These are phyloP conservation scores for Leccinum subrobustum DNA, from an alignment of 1,284 basidiomycete species.

Conservation along the genomic window DNA sequence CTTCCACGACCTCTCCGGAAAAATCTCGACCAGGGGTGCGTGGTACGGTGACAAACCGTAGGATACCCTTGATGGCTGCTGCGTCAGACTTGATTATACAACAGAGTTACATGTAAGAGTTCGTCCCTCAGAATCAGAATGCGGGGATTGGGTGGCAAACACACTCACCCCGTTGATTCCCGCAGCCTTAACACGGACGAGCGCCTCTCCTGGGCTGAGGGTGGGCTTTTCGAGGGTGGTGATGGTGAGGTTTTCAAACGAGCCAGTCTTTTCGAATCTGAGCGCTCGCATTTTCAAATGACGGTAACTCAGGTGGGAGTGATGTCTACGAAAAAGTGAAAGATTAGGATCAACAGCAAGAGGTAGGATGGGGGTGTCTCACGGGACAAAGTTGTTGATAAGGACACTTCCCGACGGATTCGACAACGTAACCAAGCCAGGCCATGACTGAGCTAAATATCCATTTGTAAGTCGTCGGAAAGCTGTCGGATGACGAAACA, in stretches of 20 bases:
- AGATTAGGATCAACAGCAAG: background rate
- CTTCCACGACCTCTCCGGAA: constrained; percentile 35
- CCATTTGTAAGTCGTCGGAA: constrained; percentile 1
- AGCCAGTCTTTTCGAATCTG: constrained; percentile 33
- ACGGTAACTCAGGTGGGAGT: background rate
- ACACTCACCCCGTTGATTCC: constrained; percentile 33
- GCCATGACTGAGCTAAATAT: background rate
- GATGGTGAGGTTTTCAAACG: constrained; percentile 28
- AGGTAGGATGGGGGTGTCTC: background rate
- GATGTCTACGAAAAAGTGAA: constrained; percentile 7
- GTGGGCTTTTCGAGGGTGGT: constrained; percentile 23
- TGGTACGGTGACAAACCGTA: constrained; percentile 35
- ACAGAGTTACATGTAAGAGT: background rate
- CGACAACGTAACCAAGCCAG: background rate
- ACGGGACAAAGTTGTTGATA: constrained; percentile 7
- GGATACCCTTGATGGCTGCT: constrained; percentile 25
- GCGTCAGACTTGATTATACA: constrained; percentile 28
- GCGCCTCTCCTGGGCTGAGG: constrained; percentile 32
- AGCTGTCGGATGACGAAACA: constrained; percentile 7
- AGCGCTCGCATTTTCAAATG: constrained; percentile 31
- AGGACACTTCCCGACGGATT: background rate
- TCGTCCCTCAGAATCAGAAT: background rate
- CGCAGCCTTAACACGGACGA: constrained; percentile 32
- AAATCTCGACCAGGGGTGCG: constrained; percentile 34
- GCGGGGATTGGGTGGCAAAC: background rate